Evolutionary conservation across 2,329 filamentous ascomycete species (phyloP), one percentile per base, ranked within the genome.

Genomic region (Aspergillus japonicus): DNA sequence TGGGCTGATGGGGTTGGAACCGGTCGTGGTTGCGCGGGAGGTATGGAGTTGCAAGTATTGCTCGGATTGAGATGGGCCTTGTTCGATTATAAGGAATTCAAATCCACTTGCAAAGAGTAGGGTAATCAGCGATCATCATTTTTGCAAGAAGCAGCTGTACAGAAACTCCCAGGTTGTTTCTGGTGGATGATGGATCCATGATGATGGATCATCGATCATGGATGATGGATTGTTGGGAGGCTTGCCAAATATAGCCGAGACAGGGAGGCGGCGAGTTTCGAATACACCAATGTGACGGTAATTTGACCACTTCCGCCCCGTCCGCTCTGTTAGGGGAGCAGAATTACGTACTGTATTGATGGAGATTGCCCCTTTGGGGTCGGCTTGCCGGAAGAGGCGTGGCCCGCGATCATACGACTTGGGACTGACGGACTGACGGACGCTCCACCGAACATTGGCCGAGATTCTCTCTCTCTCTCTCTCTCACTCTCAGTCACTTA

Each of bases 341-440:
- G 8, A 44, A 44, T 44, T 44, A 44, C 39, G 39, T 44, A 54
- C 29, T 5, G 58, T 55, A 56, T 31, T 39, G 49, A 35, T 3
- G n/a, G 24, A n/a, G 47, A 42, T 23, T 19, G 21, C 16, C 12
- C 47, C 44, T 29, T 52, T 47, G 47, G 50, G 23, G 50, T 63
- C 61, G 64, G 65, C 50, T 65, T 67, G 66, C 66, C 70, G 70
- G 70, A 72, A 71, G 58, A 52, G 59, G 64, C 57, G 56, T 49
- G 51, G 66, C 65, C 71, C 70, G 70, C 66, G 71, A 72, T 73
- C 70, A 73, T 73, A 71, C 70, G 68, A 68, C 64, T 35, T 16
- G 33, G 14, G 14, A 16, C 33, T 35, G n/a, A n/a, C n/a, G n/a
- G n/a, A n/a, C n/a, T n/a, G n/a, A n/a, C n/a, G n/a, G 59, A 39